Evolutionary conservation across 176 grass and related monocot genomes (phyloP).

Genomic region (Leersia perrieri): DNA sequence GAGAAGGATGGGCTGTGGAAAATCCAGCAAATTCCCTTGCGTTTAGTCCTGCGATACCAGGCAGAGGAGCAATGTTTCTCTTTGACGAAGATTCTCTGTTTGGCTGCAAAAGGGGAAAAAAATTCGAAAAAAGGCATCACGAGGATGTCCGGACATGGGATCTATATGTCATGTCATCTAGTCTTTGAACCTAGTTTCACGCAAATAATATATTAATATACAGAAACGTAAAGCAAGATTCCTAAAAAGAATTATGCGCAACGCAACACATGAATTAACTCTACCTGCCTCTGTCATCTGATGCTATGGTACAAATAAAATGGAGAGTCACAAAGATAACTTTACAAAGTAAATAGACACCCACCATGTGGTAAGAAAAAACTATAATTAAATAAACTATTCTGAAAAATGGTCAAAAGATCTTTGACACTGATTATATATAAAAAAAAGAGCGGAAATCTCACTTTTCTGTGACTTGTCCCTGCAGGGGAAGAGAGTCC

Average conservation of each 20-base stretch:
- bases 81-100: neutral
- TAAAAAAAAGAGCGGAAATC: neutral
- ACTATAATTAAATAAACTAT: neutral
- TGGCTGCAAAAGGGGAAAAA: neutral
- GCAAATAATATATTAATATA: neutral
- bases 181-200: neutral
- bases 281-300: neutral
- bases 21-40: constrained; percentile 2
- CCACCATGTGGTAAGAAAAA: neutral
- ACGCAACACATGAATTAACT: neutral
- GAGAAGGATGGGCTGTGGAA: neutral
- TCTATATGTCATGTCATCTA: neutral
- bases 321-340: neutral
- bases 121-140: neutral
- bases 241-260: neutral
- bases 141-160: neutral
- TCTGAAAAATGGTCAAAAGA: neutral
- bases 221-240: neutral
- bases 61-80: constrained; percentile 1
- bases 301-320: neutral
- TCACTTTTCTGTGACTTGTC: constrained; percentile 11
- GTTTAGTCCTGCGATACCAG: neutral
- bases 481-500: neutral
- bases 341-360: neutral
- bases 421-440: neutral